These are phyloP conservation scores for Ceratocystiopsis brevicomis DNA, from an alignment of 2,329 filamentous ascomycete genomes.

Conservation along the genomic window DNA sequence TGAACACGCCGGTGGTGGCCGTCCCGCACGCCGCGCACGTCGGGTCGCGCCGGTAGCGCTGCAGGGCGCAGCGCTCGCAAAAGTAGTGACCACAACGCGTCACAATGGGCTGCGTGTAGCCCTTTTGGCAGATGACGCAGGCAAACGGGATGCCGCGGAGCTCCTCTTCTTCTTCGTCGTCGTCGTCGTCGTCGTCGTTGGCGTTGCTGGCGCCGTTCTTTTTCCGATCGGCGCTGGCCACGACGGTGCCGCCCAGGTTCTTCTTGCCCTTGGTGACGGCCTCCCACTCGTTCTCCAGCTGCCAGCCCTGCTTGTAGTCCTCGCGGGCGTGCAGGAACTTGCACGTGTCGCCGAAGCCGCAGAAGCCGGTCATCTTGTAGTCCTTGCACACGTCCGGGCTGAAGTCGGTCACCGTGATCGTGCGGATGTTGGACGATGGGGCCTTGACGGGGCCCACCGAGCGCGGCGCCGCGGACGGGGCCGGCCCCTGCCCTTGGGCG, in stretches of 20 bases:
- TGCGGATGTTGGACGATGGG: slow-evolving; percentile 64
- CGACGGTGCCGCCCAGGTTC: slow-evolving; percentile 37
- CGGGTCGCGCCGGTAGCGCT: slow-evolving; percentile 71
- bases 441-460: slow-evolving; percentile 75
- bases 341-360: slow-evolving; percentile 52
- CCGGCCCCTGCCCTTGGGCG: not conserved
- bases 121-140: slow-evolving; percentile 66
- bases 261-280: slow-evolving; percentile 55
- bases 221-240: slow-evolving; percentile 38
- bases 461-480: not conserved
- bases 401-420: slow-evolving; percentile 78
- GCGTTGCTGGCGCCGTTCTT: slow-evolving; percentile 9
- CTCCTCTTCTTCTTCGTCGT: slow-evolving; percentile 46
- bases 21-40: slow-evolving; percentile 70
- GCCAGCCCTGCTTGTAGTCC: slow-evolving; percentile 83
- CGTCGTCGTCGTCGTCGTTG: slow-evolving; percentile 18
- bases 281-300: slow-evolving; percentile 90
- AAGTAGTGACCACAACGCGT: slow-evolving; percentile 95
- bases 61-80: slow-evolving; percentile 74
- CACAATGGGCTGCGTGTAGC: slow-evolving; percentile 63
- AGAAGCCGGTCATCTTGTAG: slow-evolving; percentile 36
- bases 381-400: slow-evolving; percentile 92
- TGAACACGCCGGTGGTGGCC: slow-evolving; percentile 74
- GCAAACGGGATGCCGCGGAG: slow-evolving; percentile 75
- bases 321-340: slow-evolving; percentile 63